Evolutionary conservation across 23 red algal species (phyloP).

Genomic region (Gracilariopsis chorda): DNA sequence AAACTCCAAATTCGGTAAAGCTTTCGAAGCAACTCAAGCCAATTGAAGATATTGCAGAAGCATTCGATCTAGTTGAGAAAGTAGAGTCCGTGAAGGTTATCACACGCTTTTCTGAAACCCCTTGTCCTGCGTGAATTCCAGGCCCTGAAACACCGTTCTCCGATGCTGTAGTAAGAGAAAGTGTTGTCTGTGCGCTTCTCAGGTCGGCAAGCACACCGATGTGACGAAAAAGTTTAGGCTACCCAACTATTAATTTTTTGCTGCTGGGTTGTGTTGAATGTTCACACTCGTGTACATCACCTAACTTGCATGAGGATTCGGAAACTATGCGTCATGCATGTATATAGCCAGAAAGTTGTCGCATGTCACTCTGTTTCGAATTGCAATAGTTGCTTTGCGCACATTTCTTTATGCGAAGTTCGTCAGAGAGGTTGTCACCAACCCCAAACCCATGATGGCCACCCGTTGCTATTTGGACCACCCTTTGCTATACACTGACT

Average conservation of each 20-base stretch:
- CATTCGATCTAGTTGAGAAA: not conserved
- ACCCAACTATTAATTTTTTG: too few relatives aligned
- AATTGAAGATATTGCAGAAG: not conserved
- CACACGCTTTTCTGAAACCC: not conserved
- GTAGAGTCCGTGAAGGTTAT: slow-evolving; percentile 29
- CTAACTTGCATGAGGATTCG: too few relatives aligned
- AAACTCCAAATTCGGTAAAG: not conserved
- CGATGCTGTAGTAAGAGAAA: too few relatives aligned
- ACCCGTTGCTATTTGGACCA: not conserved
- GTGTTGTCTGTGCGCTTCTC: too few relatives aligned
- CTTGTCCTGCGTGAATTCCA: not conserved
- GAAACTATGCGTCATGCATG: too few relatives aligned
- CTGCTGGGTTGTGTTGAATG: too few relatives aligned
- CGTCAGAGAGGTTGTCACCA: not conserved
- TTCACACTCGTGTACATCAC: too few relatives aligned
- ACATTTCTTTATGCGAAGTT: not conserved
- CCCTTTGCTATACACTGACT: not conserved
- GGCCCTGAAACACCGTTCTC: too few relatives aligned
- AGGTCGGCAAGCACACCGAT: too few relatives aligned
- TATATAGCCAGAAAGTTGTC: too few relatives aligned
- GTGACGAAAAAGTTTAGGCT: too few relatives aligned
- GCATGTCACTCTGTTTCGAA: too few relatives aligned
- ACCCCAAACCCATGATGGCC: slow-evolving; percentile 12
- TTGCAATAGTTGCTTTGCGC: not conserved
- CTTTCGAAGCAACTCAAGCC: not conserved